phyloP scores from a whole-genome alignment of 1,139 yeast genomes.

The Nematodospora anomalae region DNA sequence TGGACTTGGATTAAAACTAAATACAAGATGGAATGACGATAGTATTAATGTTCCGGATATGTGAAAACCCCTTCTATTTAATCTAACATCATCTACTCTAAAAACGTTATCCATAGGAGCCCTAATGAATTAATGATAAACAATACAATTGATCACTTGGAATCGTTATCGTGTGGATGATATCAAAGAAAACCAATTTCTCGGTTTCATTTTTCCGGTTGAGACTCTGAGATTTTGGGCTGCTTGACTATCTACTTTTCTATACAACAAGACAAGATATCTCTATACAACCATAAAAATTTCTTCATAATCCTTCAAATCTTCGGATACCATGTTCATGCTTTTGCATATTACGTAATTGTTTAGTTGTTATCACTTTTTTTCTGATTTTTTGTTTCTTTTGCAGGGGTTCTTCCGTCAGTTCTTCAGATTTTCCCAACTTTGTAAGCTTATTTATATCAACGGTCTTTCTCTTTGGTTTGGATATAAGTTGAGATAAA shows the following conservation, averaged over 20 bases:
- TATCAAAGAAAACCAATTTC: background rate
- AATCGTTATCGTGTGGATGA: background rate
- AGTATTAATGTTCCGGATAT: conserved; percentile 70
- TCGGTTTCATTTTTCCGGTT: background rate
- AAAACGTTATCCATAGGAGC: conserved; percentile 21
- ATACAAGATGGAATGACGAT: conserved; percentile 85
- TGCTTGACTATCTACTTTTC: no score
- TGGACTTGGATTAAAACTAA: conserved; percentile 42
- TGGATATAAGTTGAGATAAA: conserved; percentile 19
- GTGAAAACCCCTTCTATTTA: conserved; percentile 68
- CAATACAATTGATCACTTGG: no score
- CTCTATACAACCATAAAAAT: background rate
- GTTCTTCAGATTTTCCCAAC: conserved; percentile 1
- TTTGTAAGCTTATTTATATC: conserved; percentile 16
- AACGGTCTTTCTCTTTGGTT: conserved; percentile 12
- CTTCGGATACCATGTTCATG: conserved; percentile 67
- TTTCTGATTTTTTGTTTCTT: conserved; percentile 32
- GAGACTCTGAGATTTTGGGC: no score
- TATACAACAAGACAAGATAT: no score
- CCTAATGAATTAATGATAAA: no score
- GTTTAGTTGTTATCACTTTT: conserved; percentile 45
- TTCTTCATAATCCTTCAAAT: conserved; percentile 57
- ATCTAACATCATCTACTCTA: conserved; percentile 63
- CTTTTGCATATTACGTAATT: conserved; percentile 47
- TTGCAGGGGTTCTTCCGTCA: conserved; percentile 11